Conservation (phyloP, 1,139 yeast genomes). For the Saccharomycopsis hybrid region DNA sequence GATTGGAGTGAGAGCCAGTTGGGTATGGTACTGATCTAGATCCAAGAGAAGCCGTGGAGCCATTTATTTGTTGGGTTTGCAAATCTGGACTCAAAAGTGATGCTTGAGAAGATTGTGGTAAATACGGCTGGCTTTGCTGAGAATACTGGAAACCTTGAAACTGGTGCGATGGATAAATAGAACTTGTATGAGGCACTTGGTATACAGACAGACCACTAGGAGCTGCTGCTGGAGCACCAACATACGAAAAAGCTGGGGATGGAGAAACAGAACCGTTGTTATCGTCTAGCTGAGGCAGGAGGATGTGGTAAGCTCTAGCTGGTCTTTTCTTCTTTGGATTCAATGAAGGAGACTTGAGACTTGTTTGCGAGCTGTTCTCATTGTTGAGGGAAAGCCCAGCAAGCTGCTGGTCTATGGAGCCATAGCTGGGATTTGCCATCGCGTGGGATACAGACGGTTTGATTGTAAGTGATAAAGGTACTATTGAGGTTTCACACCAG, state of each 20-base stretch:
- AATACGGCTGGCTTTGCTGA: background rate
- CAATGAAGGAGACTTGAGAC: background rate
- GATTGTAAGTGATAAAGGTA: too few relatives aligned
- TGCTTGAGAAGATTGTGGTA: background rate
- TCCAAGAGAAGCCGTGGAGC: slow-evolving; percentile 3
- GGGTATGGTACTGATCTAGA: slow-evolving; percentile 8
- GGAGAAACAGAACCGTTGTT: background rate
- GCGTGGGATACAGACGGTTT: background rate
- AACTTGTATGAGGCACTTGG: background rate
- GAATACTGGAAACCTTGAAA: background rate
- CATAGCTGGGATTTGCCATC: background rate
- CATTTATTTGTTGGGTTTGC: background rate
- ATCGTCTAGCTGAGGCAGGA: slow-evolving; percentile 10
- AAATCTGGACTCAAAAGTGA: too few relatives aligned
- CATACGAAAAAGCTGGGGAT: background rate
- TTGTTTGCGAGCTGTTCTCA: background rate
- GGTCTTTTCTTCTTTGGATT: slow-evolving; percentile 34
- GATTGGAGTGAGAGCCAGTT: slow-evolving; percentile 14
- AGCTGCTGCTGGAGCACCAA: background rate
- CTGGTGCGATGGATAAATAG: background rate
- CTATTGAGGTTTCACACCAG: too few relatives aligned
- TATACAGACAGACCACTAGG: background rate
- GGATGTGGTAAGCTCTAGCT: slow-evolving; percentile 41
- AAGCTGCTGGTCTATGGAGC: slow-evolving; percentile 12
- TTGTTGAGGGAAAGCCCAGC: background rate